Percentiles rank a stretch among this genome's conserved stretches.
These are phyloP conservation scores for Cerioporus squamosus DNA, from an alignment of 1,284 basidiomycete genomes.

Conservation along the genomic window DNA sequence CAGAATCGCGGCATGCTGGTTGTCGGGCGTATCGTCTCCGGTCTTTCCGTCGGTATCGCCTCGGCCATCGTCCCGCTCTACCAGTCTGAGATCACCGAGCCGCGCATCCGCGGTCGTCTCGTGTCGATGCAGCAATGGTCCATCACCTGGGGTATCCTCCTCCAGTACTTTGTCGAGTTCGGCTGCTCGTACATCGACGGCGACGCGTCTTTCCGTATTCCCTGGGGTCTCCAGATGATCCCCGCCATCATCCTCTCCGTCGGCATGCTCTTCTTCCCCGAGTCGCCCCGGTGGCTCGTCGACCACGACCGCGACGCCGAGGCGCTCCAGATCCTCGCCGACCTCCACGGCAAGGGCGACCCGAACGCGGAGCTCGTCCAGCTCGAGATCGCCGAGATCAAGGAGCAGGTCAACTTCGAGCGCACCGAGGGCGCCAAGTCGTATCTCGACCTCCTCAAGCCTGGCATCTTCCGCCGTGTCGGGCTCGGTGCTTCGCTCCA, in stretches of 20 bases:
- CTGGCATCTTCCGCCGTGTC: slow-evolving; percentile 48
- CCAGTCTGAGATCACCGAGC: slow-evolving; percentile 74
- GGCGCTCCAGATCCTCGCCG: slow-evolving; percentile 77
- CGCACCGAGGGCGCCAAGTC: slow-evolving; percentile 73
- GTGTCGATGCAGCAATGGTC: slow-evolving; percentile 81
- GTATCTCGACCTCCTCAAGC: slow-evolving; percentile 66
- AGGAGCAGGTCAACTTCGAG: slow-evolving; percentile 73
- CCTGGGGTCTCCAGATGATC: slow-evolving; percentile 80
- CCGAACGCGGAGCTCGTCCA: slow-evolving; percentile 66
- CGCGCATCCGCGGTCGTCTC: slow-evolving; percentile 73
- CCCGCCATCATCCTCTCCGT: slow-evolving; percentile 69
- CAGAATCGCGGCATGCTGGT: slow-evolving; percentile 63
- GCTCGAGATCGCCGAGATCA: slow-evolving; percentile 83
- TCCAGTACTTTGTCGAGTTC: slow-evolving; percentile 77
- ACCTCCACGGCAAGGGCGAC: slow-evolving; percentile 80
- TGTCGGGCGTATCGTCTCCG: slow-evolving; percentile 49
- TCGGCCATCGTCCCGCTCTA: slow-evolving; percentile 46
- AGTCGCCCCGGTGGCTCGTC: slow-evolving; percentile 68
- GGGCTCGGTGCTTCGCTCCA: slow-evolving; percentile 47
- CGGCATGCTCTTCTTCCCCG: slow-evolving; percentile 74
- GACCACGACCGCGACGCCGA: slow-evolving; percentile 68
- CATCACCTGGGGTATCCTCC: slow-evolving; percentile 77
- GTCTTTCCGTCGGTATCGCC: slow-evolving; percentile 44
- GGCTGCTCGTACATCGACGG: slow-evolving; percentile 77
- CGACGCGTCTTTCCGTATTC: slow-evolving; percentile 75